phyloP scores from a whole-genome alignment of 805 yeast species.

The Wickerhamiella nectarea region DNA sequence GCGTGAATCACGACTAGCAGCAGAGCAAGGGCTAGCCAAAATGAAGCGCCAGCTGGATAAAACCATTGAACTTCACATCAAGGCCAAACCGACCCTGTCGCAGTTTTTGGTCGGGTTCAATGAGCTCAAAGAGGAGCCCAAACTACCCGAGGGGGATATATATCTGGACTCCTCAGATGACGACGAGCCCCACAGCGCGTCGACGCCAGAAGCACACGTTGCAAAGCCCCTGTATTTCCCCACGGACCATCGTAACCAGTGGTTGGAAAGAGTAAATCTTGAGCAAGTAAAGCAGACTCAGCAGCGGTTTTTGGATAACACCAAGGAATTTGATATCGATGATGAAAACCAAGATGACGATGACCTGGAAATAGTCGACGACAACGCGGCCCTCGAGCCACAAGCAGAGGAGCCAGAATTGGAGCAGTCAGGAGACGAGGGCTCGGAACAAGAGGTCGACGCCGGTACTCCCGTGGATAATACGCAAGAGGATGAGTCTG shows the following conservation, averaged over 20 bases:
- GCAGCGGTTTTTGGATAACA: not conserved
- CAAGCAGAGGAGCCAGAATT: not conserved
- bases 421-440: not conserved
- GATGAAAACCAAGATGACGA: not conserved
- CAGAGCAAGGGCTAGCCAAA: conserved; percentile 5
- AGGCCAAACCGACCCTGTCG: not conserved
- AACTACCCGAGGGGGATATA: not conserved
- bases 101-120: not conserved
- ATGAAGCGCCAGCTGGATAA: conserved; percentile 4
- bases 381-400: not conserved
- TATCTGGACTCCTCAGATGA: not conserved
- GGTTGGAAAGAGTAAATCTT: not conserved
- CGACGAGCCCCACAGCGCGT: not conserved
- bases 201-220: not conserved
- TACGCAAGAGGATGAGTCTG: not conserved
- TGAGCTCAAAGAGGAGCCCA: not conserved
- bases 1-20: not conserved
- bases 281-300: not conserved
- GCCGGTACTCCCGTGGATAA: not conserved
- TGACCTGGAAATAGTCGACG: not conserved
- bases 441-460: not conserved
- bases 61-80: not conserved
- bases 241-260: not conserved
- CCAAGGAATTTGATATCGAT: not conserved
- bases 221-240: not conserved